phyloP scores from a whole-genome alignment of 1,284 basidiomycete species.

The Testicularia cyperi region DNA sequence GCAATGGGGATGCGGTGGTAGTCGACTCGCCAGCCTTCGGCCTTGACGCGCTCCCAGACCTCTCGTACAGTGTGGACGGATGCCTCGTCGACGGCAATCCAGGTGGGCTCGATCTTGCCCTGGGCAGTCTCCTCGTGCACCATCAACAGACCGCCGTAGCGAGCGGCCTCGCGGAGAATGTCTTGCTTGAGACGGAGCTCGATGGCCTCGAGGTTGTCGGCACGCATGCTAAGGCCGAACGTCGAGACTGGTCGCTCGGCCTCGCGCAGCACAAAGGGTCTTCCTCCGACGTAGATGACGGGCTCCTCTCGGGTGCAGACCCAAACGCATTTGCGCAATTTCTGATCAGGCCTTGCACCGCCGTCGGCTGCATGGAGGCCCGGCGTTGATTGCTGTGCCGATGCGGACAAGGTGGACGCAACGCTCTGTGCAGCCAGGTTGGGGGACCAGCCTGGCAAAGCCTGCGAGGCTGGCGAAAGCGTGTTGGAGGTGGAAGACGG shows the following conservation, averaged over 20 bases:
- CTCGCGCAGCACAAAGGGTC: constrained; percentile 95
- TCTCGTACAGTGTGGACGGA: constrained; percentile 87
- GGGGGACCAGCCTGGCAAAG: constrained; percentile 4
- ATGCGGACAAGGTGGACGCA: too few species aligned
- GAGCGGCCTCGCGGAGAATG: constrained; percentile 83
- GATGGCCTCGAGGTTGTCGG: constrained; percentile 92
- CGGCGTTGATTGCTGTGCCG: too few species aligned
- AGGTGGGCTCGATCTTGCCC: constrained; percentile 71
- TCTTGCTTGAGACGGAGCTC: constrained; percentile 83
- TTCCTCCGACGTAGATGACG: constrained; percentile 89
- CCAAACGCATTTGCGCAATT: constrained; percentile 61
- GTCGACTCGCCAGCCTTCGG: constrained; percentile 79
- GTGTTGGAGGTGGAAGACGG: not conserved
- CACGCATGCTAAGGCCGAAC: constrained; percentile 81
- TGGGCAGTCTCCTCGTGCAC: constrained; percentile 76
- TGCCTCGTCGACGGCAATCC: constrained; percentile 83
- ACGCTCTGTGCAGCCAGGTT: too few species aligned
- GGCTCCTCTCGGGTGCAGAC: constrained; percentile 73
- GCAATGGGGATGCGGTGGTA: constrained; percentile 82
- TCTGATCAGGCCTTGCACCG: constrained; percentile 6
- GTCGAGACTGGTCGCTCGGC: constrained; percentile 79
- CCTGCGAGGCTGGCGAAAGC: too few species aligned
- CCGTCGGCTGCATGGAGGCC: too few species aligned
- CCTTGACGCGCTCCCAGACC: constrained; percentile 70
- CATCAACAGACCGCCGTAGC: constrained; percentile 84